Evolutionary conservation across 1,139 yeast species (phyloP).

Genomic region (Protomyces pachydermus): DNA sequence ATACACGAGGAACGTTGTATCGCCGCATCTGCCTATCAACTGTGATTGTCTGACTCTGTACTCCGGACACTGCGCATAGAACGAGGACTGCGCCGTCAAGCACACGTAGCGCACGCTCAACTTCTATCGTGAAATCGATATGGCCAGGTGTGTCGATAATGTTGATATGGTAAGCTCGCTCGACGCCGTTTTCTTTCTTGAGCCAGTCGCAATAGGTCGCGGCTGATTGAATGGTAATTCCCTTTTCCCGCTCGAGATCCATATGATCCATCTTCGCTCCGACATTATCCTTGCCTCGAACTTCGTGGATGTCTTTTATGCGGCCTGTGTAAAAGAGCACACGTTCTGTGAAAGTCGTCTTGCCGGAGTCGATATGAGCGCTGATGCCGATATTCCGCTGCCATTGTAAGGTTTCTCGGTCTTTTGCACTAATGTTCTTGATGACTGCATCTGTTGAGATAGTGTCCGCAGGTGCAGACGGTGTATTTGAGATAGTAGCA

Average conservation of each 20-base stretch:
- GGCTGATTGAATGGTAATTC: slow-evolving; percentile 97
- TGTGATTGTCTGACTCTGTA: slow-evolving; percentile 96
- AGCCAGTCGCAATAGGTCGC: slow-evolving; percentile 98
- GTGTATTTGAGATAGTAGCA: too few relatives aligned
- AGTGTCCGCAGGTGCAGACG: too few relatives aligned
- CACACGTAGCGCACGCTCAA: slow-evolving; percentile 93
- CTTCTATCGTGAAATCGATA: slow-evolving; percentile 97
- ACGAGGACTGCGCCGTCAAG: slow-evolving; percentile 97
- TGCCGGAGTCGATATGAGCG: slow-evolving; percentile 96
- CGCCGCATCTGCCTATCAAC: slow-evolving; percentile 99
- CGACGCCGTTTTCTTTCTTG: slow-evolving; percentile 41
- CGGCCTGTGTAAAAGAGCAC: slow-evolving; percentile 94
- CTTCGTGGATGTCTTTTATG: slow-evolving; percentile 96
- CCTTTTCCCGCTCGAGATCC: slow-evolving; percentile 96
- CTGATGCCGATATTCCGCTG: slow-evolving; percentile 86
- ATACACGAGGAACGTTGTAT: slow-evolving; percentile 92
- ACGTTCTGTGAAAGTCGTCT: slow-evolving; percentile 95
- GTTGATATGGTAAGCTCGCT: slow-evolving; percentile 72
- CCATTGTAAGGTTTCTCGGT: slow-evolving; percentile 16
- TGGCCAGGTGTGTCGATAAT: slow-evolving; percentile 98
- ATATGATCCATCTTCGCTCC: slow-evolving; percentile 99
- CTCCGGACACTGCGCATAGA: slow-evolving; percentile 97
- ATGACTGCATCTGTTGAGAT: neutral
- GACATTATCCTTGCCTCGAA: slow-evolving; percentile 93
- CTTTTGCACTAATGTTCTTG: neutral